phyloP scores from a whole-genome alignment of 768 basidiomycete species.

The Macrocybe gigantea region DNA sequence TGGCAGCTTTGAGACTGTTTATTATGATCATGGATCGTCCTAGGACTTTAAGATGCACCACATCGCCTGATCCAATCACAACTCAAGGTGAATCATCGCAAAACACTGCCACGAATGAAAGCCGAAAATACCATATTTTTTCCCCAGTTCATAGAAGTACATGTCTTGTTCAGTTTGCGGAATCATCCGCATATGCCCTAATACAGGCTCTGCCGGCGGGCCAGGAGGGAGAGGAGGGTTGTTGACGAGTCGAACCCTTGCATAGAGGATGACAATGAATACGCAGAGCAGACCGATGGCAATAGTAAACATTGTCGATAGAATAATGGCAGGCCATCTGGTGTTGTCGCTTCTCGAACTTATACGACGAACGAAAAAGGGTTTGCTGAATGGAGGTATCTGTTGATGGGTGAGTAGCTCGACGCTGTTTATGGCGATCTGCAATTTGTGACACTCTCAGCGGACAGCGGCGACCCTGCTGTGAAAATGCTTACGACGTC shows the following conservation, averaged over 20 bases:
- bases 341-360: too few species aligned
- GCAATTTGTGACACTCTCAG: too few species aligned
- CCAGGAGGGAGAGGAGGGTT: background rate
- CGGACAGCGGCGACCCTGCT: too few species aligned
- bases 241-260: background rate
- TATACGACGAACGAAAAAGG: too few species aligned
- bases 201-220: background rate
- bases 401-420: too few species aligned
- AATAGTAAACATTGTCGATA: too few species aligned
- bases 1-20: background rate
- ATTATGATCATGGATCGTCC: slow-evolving; percentile 1
- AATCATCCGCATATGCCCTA: slow-evolving; percentile 1
- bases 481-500: too few species aligned
- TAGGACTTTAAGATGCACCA: background rate
- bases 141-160: background rate
- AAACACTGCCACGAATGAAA: background rate
- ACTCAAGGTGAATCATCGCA: background rate
- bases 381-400: too few species aligned
- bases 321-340: too few species aligned
- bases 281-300: too few species aligned
- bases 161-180: background rate
- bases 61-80: background rate
- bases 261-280: too few species aligned
- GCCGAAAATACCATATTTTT: background rate
- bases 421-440: too few species aligned